Base-by-base conservation (phyloP, 2,329 filamentous ascomycete genomes). In the Aspergillus piperis region DNA sequence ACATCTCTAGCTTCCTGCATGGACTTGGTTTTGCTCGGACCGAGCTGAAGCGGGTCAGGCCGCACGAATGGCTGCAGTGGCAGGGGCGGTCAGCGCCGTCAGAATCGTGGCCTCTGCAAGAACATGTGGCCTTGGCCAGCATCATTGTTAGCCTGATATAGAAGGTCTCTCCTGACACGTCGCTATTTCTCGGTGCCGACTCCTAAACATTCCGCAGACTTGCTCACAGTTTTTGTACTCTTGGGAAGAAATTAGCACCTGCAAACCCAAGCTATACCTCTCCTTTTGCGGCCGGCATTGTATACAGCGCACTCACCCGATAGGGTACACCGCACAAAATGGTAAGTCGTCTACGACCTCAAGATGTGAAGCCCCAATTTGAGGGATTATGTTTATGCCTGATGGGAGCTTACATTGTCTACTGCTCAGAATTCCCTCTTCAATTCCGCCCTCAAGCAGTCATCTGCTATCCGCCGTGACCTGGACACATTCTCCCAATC, bases 361-460 rank as follows among this genome's bases (percentile, higher is more conserved):
- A 8, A 11, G 15, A n/a, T 32, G 5, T 36, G n/a, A 36, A 39
- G 39, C 19, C 21, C 2, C 5, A 5, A 10, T 19, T 39, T 6
- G 17, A 17, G 15, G 39, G 10, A 25, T 8, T 8, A 41, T 21
- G 3, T 3, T 10, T 3, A 23, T 53, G 17, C 8, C 25, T 36
- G 6, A 21, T n/a, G n/a, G 17, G n/a, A 8, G 15, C 17, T 13
- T 55, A 32, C 17, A 15, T 32, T 44, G 8, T 32, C 11, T n/a
- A 1, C 8, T 57, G 8, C 21, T 52, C 60, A 92, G 91, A 94
- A 93, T 71, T 88, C 90, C 48, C 83, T 92, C 54, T 96, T 94
- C 81, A 96, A 96, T 75, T 90, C 90, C 59, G 90, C 91, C 56
- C 82, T 95, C 57, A 91, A 92, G 79, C 91, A 96, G 80, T 92